Evolutionary conservation across 352 stramenopile genomes (phyloP), one percentile per base, ranked within the genome.

Genomic region (Pythium apleroticum): DNA sequence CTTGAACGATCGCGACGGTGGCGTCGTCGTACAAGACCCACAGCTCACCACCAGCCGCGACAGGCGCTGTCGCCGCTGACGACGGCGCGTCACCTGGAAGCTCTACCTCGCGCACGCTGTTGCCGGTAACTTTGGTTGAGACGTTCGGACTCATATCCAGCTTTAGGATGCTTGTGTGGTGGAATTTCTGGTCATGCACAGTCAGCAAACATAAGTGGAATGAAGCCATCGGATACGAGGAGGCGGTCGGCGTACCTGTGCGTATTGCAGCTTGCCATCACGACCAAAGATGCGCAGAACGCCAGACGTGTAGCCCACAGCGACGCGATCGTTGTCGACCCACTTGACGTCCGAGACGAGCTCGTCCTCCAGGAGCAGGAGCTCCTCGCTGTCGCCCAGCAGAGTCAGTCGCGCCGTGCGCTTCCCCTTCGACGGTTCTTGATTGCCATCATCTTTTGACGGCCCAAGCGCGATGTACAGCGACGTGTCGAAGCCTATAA

Each of bases 1-100:
- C 55, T 39, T 90, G 81, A 0, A 95, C 73, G 63, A 95, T 90
- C 19, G 76, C 86, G n/a, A 95, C 72, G 15, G 84, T 93, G 2
- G 77, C 68, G 55, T 95, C 86, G 7, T 77, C 74, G 59, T 91
- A 93, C 2, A 95, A 69, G 7, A 95, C 75, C 83, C 85, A 95
- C 7, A 95, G 60, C 46, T 93, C 84, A 2, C 78, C 79, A 10
- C 55, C 52, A 33, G 37, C 43, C 0, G 46, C 50, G 46, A 17
- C 35, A 6, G 35, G 35, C n/a, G 49, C 19, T 4, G 33, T 33
- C 24, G 63, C 27, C 10, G 59, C 46, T 49, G 46, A 20, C 10
- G 30, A 8, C 20, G 52, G 9, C 28, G 46, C 9, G 17, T 59
- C 48, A 27, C 17, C 25, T n/a, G 62, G 52, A 30, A 66, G 14